Base-by-base conservation (phyloP, 768 basidiomycete species). In the Leccinum incarnatum region DNA sequence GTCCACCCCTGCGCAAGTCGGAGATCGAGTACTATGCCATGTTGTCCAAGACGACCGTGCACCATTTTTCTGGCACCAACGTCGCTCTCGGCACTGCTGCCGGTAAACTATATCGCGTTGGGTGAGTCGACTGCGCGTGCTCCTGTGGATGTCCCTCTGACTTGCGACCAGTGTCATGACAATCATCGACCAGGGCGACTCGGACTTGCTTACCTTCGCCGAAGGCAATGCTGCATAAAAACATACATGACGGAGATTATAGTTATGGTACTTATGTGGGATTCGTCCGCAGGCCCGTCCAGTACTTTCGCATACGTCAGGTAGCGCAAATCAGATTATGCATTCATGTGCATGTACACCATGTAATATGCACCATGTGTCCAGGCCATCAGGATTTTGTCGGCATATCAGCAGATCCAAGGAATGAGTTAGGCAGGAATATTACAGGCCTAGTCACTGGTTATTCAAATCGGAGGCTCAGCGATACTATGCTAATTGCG, bases 1-100 rank as follows among this genome's bases (percentile, higher is more conserved):
- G 95, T 81, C 97, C 97, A 58, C 97, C 97, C 62, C 86, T 99
- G 62, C 93, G 97, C 77, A 97, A 97, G 78, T 98, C 96, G 61
- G 97, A 99, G 83, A 84, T 99, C 59, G 97, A 99, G 82, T 99
- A 98, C 83, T 99, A 98, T 75, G 97, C 95, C 79, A 97, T 97
- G 95, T 84, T 99, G 74, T 97, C 95, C 67, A 99, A 99, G 83
- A 98, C 96, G 58, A 87, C 91, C 58, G 96, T 98, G 57, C 97
- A 98, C 80, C 95, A 98, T 81, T 99, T 97, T 76, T 82, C 87
- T 64, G 97, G 97, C 64, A 95, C 95, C 63, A 99, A 99, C 74
- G 94, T 98, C 67, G 92, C 96, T 60, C 89, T 99, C 64, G 97
- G 97, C 58, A 99, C 97, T 53, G 97, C 97, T 76, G 95, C 97